Percentiles rank a stretch among this genome's conserved stretches.
These are phyloP conservation scores for Cryptococcus sp. DNA, from an alignment of 1,284 basidiomycete species.

Conservation along the genomic window DNA sequence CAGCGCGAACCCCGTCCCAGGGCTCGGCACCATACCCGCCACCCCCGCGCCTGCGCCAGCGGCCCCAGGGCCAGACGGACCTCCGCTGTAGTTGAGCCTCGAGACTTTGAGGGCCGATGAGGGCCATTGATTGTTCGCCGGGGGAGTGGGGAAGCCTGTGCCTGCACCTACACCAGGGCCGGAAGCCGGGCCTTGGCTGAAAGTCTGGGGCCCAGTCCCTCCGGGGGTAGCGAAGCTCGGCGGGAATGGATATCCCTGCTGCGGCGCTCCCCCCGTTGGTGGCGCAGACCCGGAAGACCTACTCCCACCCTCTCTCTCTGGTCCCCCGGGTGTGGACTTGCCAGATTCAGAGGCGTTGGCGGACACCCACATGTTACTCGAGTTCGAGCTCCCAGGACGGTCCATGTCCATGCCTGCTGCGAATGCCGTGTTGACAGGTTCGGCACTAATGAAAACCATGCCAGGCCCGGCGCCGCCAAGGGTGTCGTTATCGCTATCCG, in stretches of 20 bases:
- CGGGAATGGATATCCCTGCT: neutral
- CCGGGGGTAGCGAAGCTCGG: neutral
- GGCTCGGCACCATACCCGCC: slow-evolving; percentile 30
- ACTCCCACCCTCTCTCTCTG: neutral
- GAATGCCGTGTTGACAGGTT: slow-evolving; percentile 43
- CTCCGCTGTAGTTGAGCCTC: neutral
- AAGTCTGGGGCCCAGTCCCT: neutral
- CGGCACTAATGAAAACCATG: too few relatives aligned
- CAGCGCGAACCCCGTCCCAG: slow-evolving; percentile 32
- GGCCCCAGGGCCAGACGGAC: too few relatives aligned
- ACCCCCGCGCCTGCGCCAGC: neutral
- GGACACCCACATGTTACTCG: slow-evolving; percentile 10
- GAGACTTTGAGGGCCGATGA: neutral
- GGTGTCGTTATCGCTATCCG: slow-evolving; percentile 42
- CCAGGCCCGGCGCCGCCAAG: neutral
- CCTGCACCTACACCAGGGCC: too few relatives aligned
- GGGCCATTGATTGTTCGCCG: slow-evolving; percentile 11
- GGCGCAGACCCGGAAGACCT: neutral
- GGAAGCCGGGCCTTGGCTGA: slow-evolving; percentile 12
- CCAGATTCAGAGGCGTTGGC: slow-evolving; percentile 13
- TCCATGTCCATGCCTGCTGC: slow-evolving; percentile 49
- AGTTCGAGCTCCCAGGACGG: slow-evolving; percentile 25
- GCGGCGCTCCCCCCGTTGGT: neutral
- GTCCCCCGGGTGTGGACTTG: slow-evolving; percentile 20
- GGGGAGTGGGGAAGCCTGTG: too few relatives aligned